Base-by-base conservation (phyloP, 257 asterid species). In the Jacaranda copaia region DNA sequence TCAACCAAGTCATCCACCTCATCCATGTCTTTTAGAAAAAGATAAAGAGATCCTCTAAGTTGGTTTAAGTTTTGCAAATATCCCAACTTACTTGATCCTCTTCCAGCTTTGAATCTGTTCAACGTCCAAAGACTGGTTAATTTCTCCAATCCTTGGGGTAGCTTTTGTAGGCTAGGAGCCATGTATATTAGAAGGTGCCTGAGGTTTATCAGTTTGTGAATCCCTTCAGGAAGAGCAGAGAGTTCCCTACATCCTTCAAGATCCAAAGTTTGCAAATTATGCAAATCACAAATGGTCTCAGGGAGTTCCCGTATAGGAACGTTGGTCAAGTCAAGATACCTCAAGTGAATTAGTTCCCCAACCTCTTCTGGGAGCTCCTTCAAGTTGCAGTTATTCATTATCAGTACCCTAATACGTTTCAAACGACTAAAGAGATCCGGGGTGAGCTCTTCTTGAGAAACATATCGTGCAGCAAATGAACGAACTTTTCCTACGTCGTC, bases 261-360 rank as follows among this genome's bases (percentile, higher is more conserved):
- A 55, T 72, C 63, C 66, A 79, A 72, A 10, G 68, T 40, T 72
- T 55, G 82, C 69, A 79, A 61, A 72, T 72, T 62, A 52, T 69
- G 59, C 78, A 79, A 72, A 7, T 20, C 32, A 36, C 58, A 55
- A 6, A 73, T 45, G 73, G 79, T 4, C 18, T 73, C 57, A 19
- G 79, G 79, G 20, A 79, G 70, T 51, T 73, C 74, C 25, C 56
- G 13, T 6, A 79, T 14, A 13, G 13, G 14, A n/a, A 38, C 0
- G 8, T 5, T 0, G 5, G 35, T 64, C 32, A 64, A 39, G 10
- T 64, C 52, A 13, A 64, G 8, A 42, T 64, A 64, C 25, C 52
- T 38, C 20, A 64, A 4, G 70, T 64, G 49, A 16, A 64, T 12
- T 13, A 64, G 39, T 4, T 40, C 3, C 1, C 70, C 52, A 4